Evolutionary conservation across 208 protist species (phyloP).

Genomic region (Trypanosoma melophagium): DNA sequence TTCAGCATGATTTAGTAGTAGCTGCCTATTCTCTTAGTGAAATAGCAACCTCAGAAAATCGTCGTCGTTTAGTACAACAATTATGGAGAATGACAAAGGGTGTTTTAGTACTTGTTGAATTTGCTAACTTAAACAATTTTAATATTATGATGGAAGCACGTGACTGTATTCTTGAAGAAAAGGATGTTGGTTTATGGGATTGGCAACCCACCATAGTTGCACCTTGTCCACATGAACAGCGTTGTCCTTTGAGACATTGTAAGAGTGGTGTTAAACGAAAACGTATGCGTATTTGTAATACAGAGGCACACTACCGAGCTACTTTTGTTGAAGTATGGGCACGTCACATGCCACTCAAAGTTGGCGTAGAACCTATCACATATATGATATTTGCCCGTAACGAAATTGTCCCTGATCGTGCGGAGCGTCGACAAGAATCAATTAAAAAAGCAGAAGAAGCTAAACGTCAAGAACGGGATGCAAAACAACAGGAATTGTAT

Average conservation of each 20-base stretch:
- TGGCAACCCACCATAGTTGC: slow-evolving; percentile 88
- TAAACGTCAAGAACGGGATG: slow-evolving; percentile 41
- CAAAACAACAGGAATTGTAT: slow-evolving; percentile 63
- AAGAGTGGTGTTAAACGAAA: slow-evolving; percentile 83
- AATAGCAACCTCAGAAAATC: slow-evolving; percentile 60
- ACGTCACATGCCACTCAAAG: slow-evolving; percentile 72
- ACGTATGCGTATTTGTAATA: slow-evolving; percentile 85
- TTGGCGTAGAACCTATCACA: slow-evolving; percentile 81
- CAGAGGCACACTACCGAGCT: slow-evolving; percentile 78
- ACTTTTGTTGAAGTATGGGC: slow-evolving; percentile 90
- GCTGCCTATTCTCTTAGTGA: slow-evolving; percentile 87
- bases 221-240: slow-evolving; percentile 82
- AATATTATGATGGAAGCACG: slow-evolving; percentile 89
- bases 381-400: slow-evolving; percentile 87
- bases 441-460: slow-evolving; percentile 36
- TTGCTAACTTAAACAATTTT: slow-evolving; percentile 84
- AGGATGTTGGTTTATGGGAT: slow-evolving; percentile 85
- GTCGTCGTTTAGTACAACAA: slow-evolving; percentile 69
- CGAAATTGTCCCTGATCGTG: slow-evolving; percentile 82
- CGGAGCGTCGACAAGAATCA: slow-evolving; percentile 51
- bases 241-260: slow-evolving; percentile 82
- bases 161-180: slow-evolving; percentile 82
- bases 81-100: slow-evolving; percentile 88
- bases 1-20: slow-evolving; percentile 83
- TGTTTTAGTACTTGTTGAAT: slow-evolving; percentile 83